Percentiles rank a stretch among this genome's conserved stretches.
Evolutionary conservation across 768 basidiomycete species (phyloP).

Genomic region (Mycena chlorophos): DNA sequence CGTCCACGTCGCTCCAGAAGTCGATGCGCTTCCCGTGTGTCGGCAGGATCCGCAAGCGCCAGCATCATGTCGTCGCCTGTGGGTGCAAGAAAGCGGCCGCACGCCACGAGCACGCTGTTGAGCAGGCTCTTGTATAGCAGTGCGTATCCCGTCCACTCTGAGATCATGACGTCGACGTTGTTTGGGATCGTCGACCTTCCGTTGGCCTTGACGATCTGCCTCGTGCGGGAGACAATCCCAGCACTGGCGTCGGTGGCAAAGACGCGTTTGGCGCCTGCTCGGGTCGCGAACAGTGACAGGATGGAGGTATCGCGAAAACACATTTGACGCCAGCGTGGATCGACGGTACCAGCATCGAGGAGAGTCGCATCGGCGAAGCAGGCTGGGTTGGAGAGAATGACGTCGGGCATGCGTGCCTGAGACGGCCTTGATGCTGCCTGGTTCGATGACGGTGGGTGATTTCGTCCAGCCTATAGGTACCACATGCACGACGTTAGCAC

Average conservation of each 20-base stretch:
- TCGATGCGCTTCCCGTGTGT: slow-evolving; percentile 77
- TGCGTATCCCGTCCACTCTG: slow-evolving; percentile 97
- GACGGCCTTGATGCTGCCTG: too few species aligned
- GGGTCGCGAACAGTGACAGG: slow-evolving; percentile 85
- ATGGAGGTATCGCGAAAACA: slow-evolving; percentile 98
- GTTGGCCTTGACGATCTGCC: slow-evolving; percentile 77
- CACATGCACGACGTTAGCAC: too few species aligned
- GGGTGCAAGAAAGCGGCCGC: slow-evolving; percentile 80
- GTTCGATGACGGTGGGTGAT: too few species aligned
- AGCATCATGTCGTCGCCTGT: slow-evolving; percentile 87
- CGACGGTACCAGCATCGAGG: slow-evolving; percentile 92
- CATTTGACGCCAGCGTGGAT: too few species aligned
- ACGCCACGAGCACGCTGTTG: slow-evolving; percentile 86
- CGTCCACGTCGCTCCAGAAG: slow-evolving; percentile 92
- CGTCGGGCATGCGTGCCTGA: too few species aligned
- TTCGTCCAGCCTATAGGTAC: too few species aligned
- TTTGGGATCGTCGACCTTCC: slow-evolving; percentile 84
- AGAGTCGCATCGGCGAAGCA: slow-evolving; percentile 85
- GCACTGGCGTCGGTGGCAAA: slow-evolving; percentile 88
- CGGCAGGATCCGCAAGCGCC: slow-evolving; percentile 74
- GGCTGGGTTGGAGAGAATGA: slow-evolving; percentile 79
- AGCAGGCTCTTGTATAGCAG: slow-evolving; percentile 96
- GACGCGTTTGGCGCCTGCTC: slow-evolving; percentile 86
- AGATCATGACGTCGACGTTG: slow-evolving; percentile 91
- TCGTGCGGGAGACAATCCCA: slow-evolving; percentile 71